phyloP scores from a whole-genome alignment of 2,329 filamentous ascomycete genomes.

The Ophiobolus disseminans region DNA sequence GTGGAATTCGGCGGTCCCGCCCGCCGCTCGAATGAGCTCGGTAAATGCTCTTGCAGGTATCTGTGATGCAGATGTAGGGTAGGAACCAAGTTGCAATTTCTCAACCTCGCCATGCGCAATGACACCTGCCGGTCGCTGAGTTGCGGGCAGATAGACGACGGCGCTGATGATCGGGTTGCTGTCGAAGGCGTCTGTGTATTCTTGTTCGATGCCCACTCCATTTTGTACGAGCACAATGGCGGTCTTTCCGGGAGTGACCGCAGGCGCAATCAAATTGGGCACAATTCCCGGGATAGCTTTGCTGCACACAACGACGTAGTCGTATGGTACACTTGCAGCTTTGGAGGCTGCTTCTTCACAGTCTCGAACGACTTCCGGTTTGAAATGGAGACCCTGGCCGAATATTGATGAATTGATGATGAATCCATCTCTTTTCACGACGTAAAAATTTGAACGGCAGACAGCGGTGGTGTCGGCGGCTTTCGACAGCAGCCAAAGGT shows the following conservation, averaged over 20 bases:
- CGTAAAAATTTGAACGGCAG: conserved; percentile 56
- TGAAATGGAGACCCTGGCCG: conserved; percentile 43
- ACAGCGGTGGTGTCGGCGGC: conserved; percentile 52
- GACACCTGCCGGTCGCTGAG: conserved; percentile 58
- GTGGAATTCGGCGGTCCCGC: conserved; percentile 58
- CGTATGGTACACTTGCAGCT: conserved; percentile 41
- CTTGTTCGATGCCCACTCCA: conserved; percentile 66
- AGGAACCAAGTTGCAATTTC: conserved; percentile 59
- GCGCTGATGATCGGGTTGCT: conserved; percentile 62
- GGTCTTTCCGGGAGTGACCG: conserved; percentile 51
- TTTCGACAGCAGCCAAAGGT: conserved; percentile 52
- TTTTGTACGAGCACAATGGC: conserved; percentile 68
- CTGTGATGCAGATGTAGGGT: conserved; percentile 45
- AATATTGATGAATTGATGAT: conserved; percentile 50
- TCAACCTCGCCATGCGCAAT: conserved; percentile 58
- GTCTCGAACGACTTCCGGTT: conserved; percentile 44
- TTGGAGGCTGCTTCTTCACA: conserved; percentile 45
- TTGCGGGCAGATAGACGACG: conserved; percentile 62
- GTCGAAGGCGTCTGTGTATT: conserved; percentile 59
- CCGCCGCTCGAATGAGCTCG: conserved; percentile 52
- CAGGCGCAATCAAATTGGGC: conserved; percentile 50
- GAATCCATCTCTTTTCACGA: conserved; percentile 52
- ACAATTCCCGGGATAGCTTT: conserved; percentile 55
- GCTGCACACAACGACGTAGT: conserved; percentile 57
- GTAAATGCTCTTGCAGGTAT: conserved; percentile 44